phyloP scores from a whole-genome alignment of 345 rosid species.

The Euphorbia peplus region DNA sequence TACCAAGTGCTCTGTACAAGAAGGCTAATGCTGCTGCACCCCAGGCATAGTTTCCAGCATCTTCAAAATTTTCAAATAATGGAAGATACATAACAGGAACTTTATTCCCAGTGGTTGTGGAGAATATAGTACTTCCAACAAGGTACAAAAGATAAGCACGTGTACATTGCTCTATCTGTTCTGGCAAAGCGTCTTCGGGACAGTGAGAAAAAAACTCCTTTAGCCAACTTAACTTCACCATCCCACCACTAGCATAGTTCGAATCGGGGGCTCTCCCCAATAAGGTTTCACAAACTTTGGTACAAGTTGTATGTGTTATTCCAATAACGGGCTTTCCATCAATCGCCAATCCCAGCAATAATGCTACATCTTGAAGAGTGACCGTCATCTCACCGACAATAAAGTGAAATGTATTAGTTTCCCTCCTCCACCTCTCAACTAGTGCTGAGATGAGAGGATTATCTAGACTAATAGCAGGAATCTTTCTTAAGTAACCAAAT shows the following conservation, averaged over 20 bases:
- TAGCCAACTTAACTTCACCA: slow-evolving; percentile 98
- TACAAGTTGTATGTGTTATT: slow-evolving; percentile 75
- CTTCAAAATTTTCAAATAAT: slow-evolving; percentile 72
- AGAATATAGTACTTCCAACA: slow-evolving; percentile 90
- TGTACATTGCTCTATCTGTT: slow-evolving; percentile 61
- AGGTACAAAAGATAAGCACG: slow-evolving; percentile 91
- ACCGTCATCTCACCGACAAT: slow-evolving; percentile 90
- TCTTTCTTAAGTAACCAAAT: slow-evolving; percentile 74
- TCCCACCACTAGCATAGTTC: slow-evolving; percentile 90
- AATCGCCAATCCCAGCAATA: slow-evolving; percentile 75
- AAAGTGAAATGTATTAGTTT: slow-evolving; percentile 90
- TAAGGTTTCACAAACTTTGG: slow-evolving; percentile 56
- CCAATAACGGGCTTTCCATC: slow-evolving; percentile 95
- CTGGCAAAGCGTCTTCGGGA: slow-evolving; percentile 54
- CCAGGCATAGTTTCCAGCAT: slow-evolving; percentile 84
- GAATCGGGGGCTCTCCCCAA: slow-evolving; percentile 68
- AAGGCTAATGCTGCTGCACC: slow-evolving; percentile 93
- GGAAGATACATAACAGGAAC: slow-evolving; percentile 99
- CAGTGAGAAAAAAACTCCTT: slow-evolving; percentile 79
- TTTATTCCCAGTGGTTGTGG: slow-evolving; percentile 93
- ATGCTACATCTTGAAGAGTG: slow-evolving; percentile 74
- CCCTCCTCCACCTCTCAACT: slow-evolving; percentile 97
- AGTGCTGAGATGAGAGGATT: slow-evolving; percentile 89
- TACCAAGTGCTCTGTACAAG: slow-evolving; percentile 93
- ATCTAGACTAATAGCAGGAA: slow-evolving; percentile 92